Conservation (phyloP, 106 monocot genomes). For the Chionographis japonica region DNA sequence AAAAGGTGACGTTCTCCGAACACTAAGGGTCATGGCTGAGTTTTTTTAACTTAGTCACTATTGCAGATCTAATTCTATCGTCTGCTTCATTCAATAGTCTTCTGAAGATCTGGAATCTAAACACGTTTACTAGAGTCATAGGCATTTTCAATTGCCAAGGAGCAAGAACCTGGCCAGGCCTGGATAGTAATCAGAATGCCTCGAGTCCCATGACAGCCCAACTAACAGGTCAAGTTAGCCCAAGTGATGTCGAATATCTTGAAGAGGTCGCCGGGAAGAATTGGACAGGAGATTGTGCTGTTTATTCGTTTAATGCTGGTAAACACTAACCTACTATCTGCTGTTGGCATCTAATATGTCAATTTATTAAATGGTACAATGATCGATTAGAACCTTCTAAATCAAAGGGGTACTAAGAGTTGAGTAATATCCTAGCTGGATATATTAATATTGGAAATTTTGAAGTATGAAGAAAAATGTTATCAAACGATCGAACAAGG, state of each 20-base stretch:
- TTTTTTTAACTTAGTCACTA: not conserved
- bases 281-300: constrained; percentile 38
- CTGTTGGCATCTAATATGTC: not conserved
- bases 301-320: constrained; percentile 39
- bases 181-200: not conserved
- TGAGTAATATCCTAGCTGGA: too few species aligned
- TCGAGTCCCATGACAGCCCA: not conserved
- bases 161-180: constrained; percentile 39
- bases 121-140: constrained; percentile 27
- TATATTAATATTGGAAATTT: too few species aligned
- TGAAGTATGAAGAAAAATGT: too few species aligned
- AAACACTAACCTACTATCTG: not conserved
- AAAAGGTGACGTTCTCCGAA: constrained; percentile 15
- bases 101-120: constrained; percentile 50
- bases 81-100: constrained; percentile 15
- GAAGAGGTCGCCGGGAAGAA: constrained; percentile 29
- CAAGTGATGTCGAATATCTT: constrained; percentile 27
- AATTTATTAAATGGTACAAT: too few species aligned
- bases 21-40: not conserved
- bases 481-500: too few species aligned
- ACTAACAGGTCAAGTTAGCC: constrained; percentile 19
- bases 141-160: constrained; percentile 57
- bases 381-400: too few species aligned
- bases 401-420: too few species aligned
- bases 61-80: not conserved